Evolutionary conservation across 306 rosid genomes (phyloP).

Genomic region (Dalbergia oliveri): DNA sequence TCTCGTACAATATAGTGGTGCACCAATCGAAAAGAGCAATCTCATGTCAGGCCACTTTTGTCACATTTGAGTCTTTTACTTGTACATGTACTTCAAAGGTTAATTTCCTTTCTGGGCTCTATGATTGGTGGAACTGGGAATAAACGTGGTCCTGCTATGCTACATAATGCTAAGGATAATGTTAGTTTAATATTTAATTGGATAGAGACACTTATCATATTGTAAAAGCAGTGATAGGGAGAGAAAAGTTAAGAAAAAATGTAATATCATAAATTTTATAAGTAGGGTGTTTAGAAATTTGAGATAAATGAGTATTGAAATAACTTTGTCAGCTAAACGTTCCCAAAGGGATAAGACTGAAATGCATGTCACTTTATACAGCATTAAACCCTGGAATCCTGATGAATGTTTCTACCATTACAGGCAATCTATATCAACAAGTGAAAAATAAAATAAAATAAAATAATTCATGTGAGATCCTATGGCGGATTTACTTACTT

Average conservation of each 20-base stretch:
- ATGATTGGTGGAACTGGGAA: constrained; percentile 19
- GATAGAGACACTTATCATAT: too few species aligned
- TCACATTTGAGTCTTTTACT: not conserved
- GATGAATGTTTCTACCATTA: constrained; percentile 15
- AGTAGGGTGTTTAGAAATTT: too few species aligned
- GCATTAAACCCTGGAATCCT: constrained; percentile 31
- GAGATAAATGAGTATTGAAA: too few species aligned
- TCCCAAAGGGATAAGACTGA: not conserved
- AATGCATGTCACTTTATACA: constrained; percentile 31
- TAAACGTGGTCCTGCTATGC: not conserved
- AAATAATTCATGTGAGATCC: not conserved
- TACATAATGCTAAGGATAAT: not conserved
- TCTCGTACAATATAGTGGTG: not conserved
- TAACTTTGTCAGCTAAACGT: not conserved
- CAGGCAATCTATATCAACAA: not conserved
- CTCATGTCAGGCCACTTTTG: not conserved
- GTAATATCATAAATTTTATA: too few species aligned
- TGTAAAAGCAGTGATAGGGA: too few species aligned
- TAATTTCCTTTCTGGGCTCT: not conserved
- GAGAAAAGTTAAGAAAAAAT: too few species aligned
- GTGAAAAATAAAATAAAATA: not conserved
- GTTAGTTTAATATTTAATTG: not conserved
- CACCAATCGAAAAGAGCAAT: not conserved
- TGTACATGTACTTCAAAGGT: not conserved
- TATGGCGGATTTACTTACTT: constrained; percentile 34